Evolutionary conservation across 768 basidiomycete species (phyloP).

Genomic region (Suillus lakei): DNA sequence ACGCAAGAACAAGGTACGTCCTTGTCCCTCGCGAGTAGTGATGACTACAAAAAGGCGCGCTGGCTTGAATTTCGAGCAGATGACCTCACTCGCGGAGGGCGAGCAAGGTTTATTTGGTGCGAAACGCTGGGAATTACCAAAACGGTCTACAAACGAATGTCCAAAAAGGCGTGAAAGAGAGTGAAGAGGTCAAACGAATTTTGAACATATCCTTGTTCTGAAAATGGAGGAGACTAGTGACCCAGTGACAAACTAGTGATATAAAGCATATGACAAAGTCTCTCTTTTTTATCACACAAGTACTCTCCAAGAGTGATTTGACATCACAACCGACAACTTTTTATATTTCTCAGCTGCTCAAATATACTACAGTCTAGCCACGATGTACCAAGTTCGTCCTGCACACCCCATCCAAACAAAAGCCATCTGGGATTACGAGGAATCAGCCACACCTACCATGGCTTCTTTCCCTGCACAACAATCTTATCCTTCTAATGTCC

Average conservation of each 20-base stretch:
- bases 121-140: slow-evolving; percentile 28
- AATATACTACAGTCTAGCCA: slow-evolving; percentile 14
- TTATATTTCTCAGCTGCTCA: slow-evolving; percentile 24
- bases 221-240: slow-evolving; percentile 28
- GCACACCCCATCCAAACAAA: slow-evolving; percentile 41
- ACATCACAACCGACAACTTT: slow-evolving; percentile 13
- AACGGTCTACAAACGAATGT: slow-evolving; percentile 38
- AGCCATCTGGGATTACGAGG: slow-evolving; percentile 41
- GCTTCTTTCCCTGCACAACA: slow-evolving; percentile 32
- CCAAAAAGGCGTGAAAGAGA: slow-evolving; percentile 37
- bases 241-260: slow-evolving; percentile 19
- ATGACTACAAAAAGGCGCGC: slow-evolving; percentile 29
- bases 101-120: slow-evolving; percentile 15
- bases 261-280: slow-evolving; percentile 30
- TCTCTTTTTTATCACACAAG: slow-evolving; percentile 18
- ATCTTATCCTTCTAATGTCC: slow-evolving; percentile 44
- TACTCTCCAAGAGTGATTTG: slow-evolving; percentile 14
- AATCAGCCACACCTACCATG: slow-evolving; percentile 31
- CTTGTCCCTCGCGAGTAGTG: slow-evolving; percentile 27
- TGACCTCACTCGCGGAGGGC: slow-evolving; percentile 25
- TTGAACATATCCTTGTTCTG: slow-evolving; percentile 40
- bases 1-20: slow-evolving; percentile 34
- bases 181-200: slow-evolving; percentile 15
- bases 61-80: slow-evolving; percentile 9
- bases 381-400: slow-evolving; percentile 40